Percentiles rank a stretch among this genome's conserved stretches.
Evolutionary conservation across 768 basidiomycete genomes (phyloP).

Genomic region (Phaeotremella skinneri): DNA sequence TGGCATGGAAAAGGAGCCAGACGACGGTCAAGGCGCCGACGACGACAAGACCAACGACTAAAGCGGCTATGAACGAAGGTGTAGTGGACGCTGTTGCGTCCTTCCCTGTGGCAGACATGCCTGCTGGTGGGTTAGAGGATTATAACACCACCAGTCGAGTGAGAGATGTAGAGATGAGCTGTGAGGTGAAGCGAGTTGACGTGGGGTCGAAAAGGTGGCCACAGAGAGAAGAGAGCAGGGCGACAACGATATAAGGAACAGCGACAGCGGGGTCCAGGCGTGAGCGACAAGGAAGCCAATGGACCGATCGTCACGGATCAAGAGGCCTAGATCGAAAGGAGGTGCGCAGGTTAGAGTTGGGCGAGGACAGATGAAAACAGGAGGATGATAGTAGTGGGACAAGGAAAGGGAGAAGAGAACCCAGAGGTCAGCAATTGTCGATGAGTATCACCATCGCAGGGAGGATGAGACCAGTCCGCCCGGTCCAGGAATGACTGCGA

Average conservation of each 20-base stretch:
- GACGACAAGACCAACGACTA: conserved; percentile 37
- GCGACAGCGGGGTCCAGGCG: too few relatives aligned
- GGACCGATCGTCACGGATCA: not conserved
- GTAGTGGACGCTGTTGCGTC: conserved; percentile 41
- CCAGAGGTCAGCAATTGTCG: too few relatives aligned
- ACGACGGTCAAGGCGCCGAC: conserved; percentile 36
- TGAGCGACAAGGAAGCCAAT: too few relatives aligned
- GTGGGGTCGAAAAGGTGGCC: not conserved
- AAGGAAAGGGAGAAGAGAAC: not conserved
- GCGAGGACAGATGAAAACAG: not conserved
- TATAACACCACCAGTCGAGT: too few relatives aligned
- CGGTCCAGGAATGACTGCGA: too few relatives aligned
- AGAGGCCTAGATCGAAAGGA: not conserved
- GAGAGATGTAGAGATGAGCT: not conserved
- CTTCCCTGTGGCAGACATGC: conserved; percentile 45
- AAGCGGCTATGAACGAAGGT: conserved; percentile 42
- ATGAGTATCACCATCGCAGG: too few relatives aligned
- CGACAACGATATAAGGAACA: not conserved
- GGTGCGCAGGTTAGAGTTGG: conserved; percentile 17
- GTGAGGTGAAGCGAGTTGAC: not conserved
- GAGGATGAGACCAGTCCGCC: too few relatives aligned
- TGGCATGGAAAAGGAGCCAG: conserved; percentile 35
- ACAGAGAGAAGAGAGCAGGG: not conserved
- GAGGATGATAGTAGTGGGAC: not conserved
- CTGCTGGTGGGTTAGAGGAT: conserved; percentile 6